Base-by-base conservation (phyloP, 2,329 filamentous ascomycete species). In the Ilyonectria mors-panacis region DNA sequence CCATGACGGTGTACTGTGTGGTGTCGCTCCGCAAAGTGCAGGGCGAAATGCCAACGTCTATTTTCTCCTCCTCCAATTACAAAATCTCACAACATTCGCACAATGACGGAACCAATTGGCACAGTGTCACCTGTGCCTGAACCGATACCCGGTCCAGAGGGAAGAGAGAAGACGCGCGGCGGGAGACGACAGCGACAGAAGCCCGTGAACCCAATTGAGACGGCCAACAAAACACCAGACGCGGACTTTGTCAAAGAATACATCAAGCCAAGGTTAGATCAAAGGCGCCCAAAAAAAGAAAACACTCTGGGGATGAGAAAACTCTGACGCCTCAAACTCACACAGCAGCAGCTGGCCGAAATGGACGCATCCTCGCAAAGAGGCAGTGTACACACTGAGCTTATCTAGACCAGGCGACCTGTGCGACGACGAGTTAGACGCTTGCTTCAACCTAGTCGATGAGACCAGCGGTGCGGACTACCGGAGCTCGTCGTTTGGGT, bases 391-490 rank as follows among this genome's bases (percentile, higher is more conserved):
- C 78, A 70, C 76, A 0, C 72, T 91, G 39, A 76, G 75, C 39
- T 80, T 91, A n/a, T 69, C 75, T 9, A 75, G 78, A 4, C 76
- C 87, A 0, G 73, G 70, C 2, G 70, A 73, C n/a, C 77, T 91
- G 26, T 73, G 71, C 6, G 70, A 78, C 1, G 74, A 75, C 3
- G 87, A 90, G 28, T 77, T 91, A 23, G 76, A 83, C 26, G 80
- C 84, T 1, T 92, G 89, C 73, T 88, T 88, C 70, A 66, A 76
- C 21, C 79, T 92, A 28, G 84, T 95, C 58, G 85, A 91, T 67
- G 79, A 83, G 55, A 94, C 92, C 0, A 93, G 91, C 72, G 82
- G 84, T 15, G 75, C 81, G 6, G 89, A 91, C 78, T 95, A 95
- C 78, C 87, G 88, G 61, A 78, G 79, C 17, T 93, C 92, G 2